Percentiles rank a stretch among this genome's conserved stretches.
phyloP scores from a whole-genome alignment of 1,139 yeast species.

The Diutina neorugosa region DNA sequence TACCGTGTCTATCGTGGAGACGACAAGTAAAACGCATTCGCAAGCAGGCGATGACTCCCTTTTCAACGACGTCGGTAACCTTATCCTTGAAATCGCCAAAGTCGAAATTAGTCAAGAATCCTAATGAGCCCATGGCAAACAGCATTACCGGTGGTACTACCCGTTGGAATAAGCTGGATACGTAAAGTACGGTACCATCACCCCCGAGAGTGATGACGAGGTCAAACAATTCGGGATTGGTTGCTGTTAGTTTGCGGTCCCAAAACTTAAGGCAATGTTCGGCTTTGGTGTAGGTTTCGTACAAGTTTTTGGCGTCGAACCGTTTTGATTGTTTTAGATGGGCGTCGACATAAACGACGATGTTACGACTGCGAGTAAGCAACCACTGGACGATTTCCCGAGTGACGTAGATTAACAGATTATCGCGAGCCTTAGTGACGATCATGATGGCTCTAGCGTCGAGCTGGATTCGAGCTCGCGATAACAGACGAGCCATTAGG shows the following conservation, averaged over 20 bases:
- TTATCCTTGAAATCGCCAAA: conserved; percentile 56
- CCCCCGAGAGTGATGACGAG: conserved; percentile 77
- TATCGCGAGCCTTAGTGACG: conserved; percentile 79
- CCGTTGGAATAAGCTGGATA: conserved; percentile 64
- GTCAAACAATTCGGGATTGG: conserved; percentile 54
- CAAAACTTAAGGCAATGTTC: conserved; percentile 45
- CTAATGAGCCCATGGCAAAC: conserved; percentile 70
- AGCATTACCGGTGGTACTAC: conserved; percentile 84
- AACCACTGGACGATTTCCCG: conserved; percentile 75
- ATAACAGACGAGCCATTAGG: conserved; percentile 61
- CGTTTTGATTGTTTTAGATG: conserved; percentile 49
- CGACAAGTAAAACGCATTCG: conserved; percentile 76
- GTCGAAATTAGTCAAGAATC: conserved; percentile 68
- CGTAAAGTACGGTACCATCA: conserved; percentile 80
- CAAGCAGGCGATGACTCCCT: conserved; percentile 67
- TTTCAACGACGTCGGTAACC: conserved; percentile 43
- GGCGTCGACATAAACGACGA: conserved; percentile 60
- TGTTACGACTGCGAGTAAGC: conserved; percentile 30
- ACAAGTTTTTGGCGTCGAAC: conserved; percentile 39
- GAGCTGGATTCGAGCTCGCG: conserved; percentile 61
- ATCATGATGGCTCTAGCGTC: conserved; percentile 63
- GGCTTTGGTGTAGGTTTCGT: conserved; percentile 29
- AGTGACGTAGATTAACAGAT: conserved; percentile 60
- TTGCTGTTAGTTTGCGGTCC: conserved; percentile 46
- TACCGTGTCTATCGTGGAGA: conserved; percentile 44